Conservation (phyloP, 2,329 filamentous ascomycete species). For the Albifimbria verrucaria region DNA sequence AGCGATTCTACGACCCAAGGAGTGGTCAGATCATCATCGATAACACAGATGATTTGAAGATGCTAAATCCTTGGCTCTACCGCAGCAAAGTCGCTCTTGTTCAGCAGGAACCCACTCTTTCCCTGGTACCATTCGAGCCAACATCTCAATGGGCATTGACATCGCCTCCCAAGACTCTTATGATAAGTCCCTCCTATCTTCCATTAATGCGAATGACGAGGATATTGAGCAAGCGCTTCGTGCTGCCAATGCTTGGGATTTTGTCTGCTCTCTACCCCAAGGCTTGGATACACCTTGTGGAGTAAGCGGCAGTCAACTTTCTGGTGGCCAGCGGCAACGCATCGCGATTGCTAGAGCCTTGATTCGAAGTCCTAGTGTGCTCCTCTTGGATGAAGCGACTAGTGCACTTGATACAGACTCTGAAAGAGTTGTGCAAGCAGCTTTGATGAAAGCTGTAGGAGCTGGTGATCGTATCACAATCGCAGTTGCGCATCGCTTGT, state of each 20-base stretch:
- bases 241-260: constrained; percentile 1
- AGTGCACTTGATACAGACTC: background rate
- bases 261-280: background rate
- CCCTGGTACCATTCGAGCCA: constrained; percentile 74
- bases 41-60: constrained; percentile 28
- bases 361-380: background rate
- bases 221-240: background rate
- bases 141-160: constrained; percentile 54
- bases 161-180: background rate
- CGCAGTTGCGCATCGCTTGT: background rate
- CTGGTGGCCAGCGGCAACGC: background rate
- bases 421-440: background rate
- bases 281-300: background rate
- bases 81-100: constrained; percentile 49
- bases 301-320: background rate
- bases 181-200: background rate
- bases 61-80: constrained; percentile 43
- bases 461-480: background rate
- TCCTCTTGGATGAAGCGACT: background rate
- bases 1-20: constrained; percentile 37
- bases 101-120: constrained; percentile 63
- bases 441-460: background rate
- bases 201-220: background rate
- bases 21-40: constrained; percentile 43
- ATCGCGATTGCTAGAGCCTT: background rate